Base-by-base conservation (phyloP, 2,329 filamentous ascomycete species). In the Trichoderma lentiforme region DNA sequence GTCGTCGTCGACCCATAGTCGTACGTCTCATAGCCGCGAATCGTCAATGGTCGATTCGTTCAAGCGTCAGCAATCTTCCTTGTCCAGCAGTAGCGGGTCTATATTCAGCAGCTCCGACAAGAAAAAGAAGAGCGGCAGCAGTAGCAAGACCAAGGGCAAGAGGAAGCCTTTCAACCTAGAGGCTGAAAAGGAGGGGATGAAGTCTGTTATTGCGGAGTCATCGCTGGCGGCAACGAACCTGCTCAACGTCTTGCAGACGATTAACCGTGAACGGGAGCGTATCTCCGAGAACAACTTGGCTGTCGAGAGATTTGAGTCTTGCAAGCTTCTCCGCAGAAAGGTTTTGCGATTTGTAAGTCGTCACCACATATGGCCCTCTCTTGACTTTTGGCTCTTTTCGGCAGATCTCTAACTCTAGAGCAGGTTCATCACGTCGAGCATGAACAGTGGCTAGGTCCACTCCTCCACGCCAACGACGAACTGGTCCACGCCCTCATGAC, bases 391-490 rank as follows among this genome's bases (percentile, higher is more conserved):
- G 1, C 39, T 43, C 39, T 9, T 30, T 11, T 28, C 43, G 15
- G 2, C 21, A 36, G 15, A 36, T 28, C 66, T 26, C 66, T 70
- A 28, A 70, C 36, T 2, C 5, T 11, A 12, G 8, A 26, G 2
- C 70, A 91, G 89, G 97, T 98, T 74, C 94, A 98, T 78, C 88
- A 94, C 65, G 92, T 98, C 14, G 93, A 97, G 79, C 91, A 90
- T 9, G 95, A 98, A 78, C 91, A 98, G 78, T 98, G 93, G 86
- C 90, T 99, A 9, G 96, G 95, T 56, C 91, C 93, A 73, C 86
- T 99, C 5, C 90, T 99, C 21, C 93, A 96, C 77, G 95, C 95
- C 74, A 98, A 99, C 77, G 96, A 99, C 77, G 93, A 97, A 81
- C 90, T 99, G n/a, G 93, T 98, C 53, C 92, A 92, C 73, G 94